phyloP scores from a whole-genome alignment of 345 rosid genomes.

The Chamaenerion angustifolium region DNA sequence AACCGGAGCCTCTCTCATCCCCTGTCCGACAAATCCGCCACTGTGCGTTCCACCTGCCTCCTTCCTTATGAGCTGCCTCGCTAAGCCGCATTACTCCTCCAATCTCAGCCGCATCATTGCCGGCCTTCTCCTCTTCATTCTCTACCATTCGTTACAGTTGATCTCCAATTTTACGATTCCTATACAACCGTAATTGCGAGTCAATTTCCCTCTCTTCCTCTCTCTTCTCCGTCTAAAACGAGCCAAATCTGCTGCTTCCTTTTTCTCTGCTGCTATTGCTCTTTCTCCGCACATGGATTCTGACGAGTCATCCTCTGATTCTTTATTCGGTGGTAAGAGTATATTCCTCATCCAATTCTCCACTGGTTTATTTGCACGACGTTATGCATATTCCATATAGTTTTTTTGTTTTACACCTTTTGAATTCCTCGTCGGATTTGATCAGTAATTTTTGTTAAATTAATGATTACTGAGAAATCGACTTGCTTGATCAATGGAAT shows the following conservation, averaged over 20 bases:
- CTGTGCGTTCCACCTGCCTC: not conserved
- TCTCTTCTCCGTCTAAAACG: not conserved
- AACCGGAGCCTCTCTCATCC: slow-evolving; percentile 7
- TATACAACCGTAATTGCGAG: slow-evolving; percentile 30
- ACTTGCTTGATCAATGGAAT: too few relatives aligned
- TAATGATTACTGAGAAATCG: too few relatives aligned
- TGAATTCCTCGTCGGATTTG: too few relatives aligned
- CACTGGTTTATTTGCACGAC: too few relatives aligned
- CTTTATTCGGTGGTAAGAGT: slow-evolving; percentile 12
- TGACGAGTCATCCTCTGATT: slow-evolving; percentile 10
- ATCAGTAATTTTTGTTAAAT: too few relatives aligned
- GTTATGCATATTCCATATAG: too few relatives aligned
- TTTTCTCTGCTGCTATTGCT: not conserved
- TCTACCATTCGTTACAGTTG: slow-evolving; percentile 32
- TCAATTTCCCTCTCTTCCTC: not conserved
- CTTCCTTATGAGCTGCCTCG: slow-evolving; percentile 37
- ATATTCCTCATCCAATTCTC: too few relatives aligned
- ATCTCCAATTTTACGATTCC: slow-evolving; percentile 49
- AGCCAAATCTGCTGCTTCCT: not conserved
- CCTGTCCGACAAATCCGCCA: not conserved
- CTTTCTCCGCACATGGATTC: slow-evolving; percentile 24
- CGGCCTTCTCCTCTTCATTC: slow-evolving; percentile 34
- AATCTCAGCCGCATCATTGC: slow-evolving; percentile 52
- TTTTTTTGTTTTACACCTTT: too few relatives aligned
- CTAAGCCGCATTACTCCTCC: slow-evolving; percentile 35